Base-by-base conservation (phyloP, 805 yeast species). In the Sugiyamaella smithiae region DNA sequence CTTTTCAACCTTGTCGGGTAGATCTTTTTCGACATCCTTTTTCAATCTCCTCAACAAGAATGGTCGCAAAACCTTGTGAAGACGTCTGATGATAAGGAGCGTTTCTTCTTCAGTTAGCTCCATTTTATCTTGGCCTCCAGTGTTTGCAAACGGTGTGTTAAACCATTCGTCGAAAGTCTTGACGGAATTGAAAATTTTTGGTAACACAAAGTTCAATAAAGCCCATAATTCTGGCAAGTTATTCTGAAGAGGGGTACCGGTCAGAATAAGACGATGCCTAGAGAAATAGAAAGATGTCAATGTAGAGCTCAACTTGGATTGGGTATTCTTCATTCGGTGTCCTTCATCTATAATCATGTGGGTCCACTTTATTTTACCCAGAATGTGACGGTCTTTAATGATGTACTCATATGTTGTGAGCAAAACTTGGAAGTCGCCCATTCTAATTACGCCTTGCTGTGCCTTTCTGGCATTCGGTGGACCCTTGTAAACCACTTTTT, bases 261-360 rank as follows among this genome's bases (percentile, higher is more conserved):
- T 91, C 61, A 91, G 73, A 71, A 91, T 91, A 60, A 91, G 77
- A 60, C 99, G 75, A 67, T 88, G 84, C 58, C 85, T 88, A 43
- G 96, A 80, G 59, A 84, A 90, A 62, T 91, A 91, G 63, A 77
- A 83, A 53, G 84, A 84, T 1, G 90, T 84, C 60, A 91, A 76
- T 1, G 98, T 93, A 54, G 73, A 79, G 1, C 96, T 86, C 49
- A 91, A 73, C 66, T 91, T 91, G 6, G 97, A 88, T 60, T 84
- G 84, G 0, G 96, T 74, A 68, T 91, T 91, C 68, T 91, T 91
- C 97, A 91, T 88, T 67, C 99, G 82, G 65, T 91, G 99, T 64
- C 99, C 99, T 73, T 91, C 99, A 71, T 91, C 99, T 53, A 91
- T 91, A 55, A 91, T 89, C 97, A 91, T 91, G 68, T 93, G 97